Evolutionary conservation across 2,329 filamentous ascomycete species (phyloP).

Genomic region (Fusarium coffeatum): DNA sequence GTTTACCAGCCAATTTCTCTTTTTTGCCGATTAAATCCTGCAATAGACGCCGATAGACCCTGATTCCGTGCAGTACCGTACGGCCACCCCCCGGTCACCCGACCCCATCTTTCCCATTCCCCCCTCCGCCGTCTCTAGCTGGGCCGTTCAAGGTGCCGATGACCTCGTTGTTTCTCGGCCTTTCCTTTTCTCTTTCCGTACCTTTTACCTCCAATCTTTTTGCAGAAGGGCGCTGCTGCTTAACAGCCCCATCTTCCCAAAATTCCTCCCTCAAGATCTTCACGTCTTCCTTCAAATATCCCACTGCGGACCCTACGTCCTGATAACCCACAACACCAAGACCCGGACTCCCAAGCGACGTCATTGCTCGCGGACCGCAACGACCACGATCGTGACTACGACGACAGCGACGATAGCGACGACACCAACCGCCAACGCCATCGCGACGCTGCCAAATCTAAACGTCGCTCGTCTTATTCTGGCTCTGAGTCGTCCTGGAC

Average conservation of each 20-base stretch:
- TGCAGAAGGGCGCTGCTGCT: conserved; percentile 77
- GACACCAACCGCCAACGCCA: conserved; percentile 52
- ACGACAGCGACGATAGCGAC: conserved; percentile 49
- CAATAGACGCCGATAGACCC: conserved; percentile 33
- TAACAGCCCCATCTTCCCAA: conserved; percentile 81
- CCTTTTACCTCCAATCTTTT: conserved; percentile 52
- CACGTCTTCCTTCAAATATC: conserved; percentile 83
- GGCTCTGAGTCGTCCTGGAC: conserved; percentile 84
- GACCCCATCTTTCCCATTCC: conserved; percentile 47
- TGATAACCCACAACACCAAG: conserved; percentile 51
- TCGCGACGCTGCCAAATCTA: conserved; percentile 18
- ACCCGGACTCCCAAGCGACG: conserved; percentile 55
- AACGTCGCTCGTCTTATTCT: conserved; percentile 56
- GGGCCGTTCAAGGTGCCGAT: conserved; percentile 47
- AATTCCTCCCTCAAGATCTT: conserved; percentile 80
- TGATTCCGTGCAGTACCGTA: conserved; percentile 33
- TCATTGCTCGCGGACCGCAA: conserved; percentile 51
- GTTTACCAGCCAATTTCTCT: conserved; percentile 13
- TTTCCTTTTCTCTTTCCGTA: conserved; percentile 44
- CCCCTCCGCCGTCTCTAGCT: conserved; percentile 42
- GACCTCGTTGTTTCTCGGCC: conserved; percentile 44
- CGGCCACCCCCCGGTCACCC: conserved; percentile 45
- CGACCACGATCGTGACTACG: conserved; percentile 58
- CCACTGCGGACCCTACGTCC: conserved; percentile 79
- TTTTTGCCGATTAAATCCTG: conserved; percentile 23